A percentile compares a stretch with the other conserved stretches of the same genome.
phyloP scores from a whole-genome alignment of 164 flowering plant genomes.

The Platanus orientalis region DNA sequence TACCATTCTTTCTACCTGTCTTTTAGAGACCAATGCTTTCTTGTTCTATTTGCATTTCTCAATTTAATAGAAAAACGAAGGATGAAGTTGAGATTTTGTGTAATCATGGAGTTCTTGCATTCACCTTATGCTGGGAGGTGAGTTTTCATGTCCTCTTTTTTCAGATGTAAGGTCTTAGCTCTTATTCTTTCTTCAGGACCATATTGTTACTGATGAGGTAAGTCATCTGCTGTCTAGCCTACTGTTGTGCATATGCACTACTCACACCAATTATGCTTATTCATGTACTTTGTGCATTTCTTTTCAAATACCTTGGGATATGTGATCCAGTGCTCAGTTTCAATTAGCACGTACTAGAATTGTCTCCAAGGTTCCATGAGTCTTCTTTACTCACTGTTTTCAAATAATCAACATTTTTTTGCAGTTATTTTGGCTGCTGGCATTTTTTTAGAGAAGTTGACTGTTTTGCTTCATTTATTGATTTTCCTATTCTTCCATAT shows the following conservation, averaged over 20 bases:
- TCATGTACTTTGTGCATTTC: neutral
- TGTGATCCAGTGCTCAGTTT: neutral
- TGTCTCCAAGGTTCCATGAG: neutral
- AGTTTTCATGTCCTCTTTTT: too few species aligned
- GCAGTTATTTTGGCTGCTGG: too few species aligned
- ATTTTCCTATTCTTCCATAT: constrained; percentile 33
- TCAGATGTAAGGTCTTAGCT: too few species aligned
- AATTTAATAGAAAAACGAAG: too few species aligned
- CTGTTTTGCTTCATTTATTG: constrained; percentile 19
- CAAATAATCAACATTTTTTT: constrained; percentile 5
- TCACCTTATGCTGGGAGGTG: too few species aligned
- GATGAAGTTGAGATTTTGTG: neutral
- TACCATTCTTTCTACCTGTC: too few species aligned
- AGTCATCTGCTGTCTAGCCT: neutral
- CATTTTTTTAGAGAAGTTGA: constrained; percentile 5
- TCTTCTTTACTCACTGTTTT: too few species aligned
- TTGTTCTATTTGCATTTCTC: too few species aligned
- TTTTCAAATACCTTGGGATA: neutral
- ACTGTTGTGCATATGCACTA: neutral
- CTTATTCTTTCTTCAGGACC: too few species aligned
- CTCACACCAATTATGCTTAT: too few species aligned
- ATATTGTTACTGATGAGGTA: neutral
- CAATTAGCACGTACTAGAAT: neutral
- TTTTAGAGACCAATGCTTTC: too few species aligned
- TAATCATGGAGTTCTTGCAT: neutral